Conservation (phyloP, 1,284 basidiomycete genomes). For the Omphalotus olearius region DNA sequence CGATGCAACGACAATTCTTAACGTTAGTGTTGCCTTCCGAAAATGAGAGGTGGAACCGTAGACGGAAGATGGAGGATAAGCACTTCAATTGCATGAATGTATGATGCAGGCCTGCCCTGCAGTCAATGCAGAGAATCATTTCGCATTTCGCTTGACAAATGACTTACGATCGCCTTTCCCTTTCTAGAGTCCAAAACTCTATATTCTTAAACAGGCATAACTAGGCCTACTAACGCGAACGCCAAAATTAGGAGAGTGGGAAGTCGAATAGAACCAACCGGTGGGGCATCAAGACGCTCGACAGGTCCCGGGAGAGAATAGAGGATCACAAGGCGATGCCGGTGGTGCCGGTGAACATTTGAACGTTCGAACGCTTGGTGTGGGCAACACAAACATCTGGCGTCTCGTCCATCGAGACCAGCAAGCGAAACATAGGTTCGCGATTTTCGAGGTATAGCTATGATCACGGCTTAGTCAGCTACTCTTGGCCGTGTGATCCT, state of each 20-base stretch:
- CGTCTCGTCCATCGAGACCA: slow-evolving; percentile 25
- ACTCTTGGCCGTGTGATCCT: no score
- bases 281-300: slow-evolving; percentile 48
- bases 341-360: slow-evolving; percentile 41
- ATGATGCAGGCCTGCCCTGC: slow-evolving; percentile 74
- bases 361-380: slow-evolving; percentile 37
- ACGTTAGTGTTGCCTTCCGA: not conserved
- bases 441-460: slow-evolving; percentile 34
- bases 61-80: slow-evolving; percentile 86
- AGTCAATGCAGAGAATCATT: slow-evolving; percentile 73
- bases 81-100: slow-evolving; percentile 81
- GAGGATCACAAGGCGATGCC: slow-evolving; percentile 61
- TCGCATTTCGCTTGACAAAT: slow-evolving; percentile 61
- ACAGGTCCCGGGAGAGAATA: slow-evolving; percentile 45
- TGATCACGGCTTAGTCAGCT: no score
- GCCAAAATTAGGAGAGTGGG: slow-evolving; percentile 59
- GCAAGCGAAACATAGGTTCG: slow-evolving; percentile 31
- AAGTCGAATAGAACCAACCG: slow-evolving; percentile 43
- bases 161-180: slow-evolving; percentile 5
- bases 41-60: slow-evolving; percentile 16
- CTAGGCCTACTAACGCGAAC: slow-evolving; percentile 45
- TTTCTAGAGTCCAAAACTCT: slow-evolving; percentile 37
- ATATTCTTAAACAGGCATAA: slow-evolving; percentile 68
- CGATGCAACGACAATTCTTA: no score
- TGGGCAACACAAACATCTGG: slow-evolving; percentile 49